Percentiles rank a stretch among this genome's conserved stretches.
phyloP scores from a whole-genome alignment of 495 filamentous ascomycete genomes.

The Talaromyces wortmannii region DNA sequence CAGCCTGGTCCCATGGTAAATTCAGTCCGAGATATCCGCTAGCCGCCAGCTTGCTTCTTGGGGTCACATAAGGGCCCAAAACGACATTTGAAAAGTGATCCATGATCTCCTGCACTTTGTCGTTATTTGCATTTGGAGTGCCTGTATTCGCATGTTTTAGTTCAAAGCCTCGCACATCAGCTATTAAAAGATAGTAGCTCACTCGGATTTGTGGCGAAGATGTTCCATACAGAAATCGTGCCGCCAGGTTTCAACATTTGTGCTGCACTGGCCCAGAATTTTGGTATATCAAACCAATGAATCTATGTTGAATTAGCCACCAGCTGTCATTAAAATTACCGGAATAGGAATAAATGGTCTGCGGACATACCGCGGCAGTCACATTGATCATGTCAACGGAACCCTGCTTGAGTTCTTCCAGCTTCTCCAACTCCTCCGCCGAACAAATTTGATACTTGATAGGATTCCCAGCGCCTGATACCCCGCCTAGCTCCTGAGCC shows the following conservation, averaged over 20 bases:
- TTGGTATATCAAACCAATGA: conserved; percentile 56
- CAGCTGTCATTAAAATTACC: background rate
- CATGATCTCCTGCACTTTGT: background rate
- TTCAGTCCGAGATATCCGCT: conserved; percentile 32
- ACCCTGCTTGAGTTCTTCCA: background rate
- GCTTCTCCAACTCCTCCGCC: conserved; percentile 35
- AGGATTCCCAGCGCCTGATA: conserved; percentile 11
- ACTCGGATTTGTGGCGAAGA: background rate
- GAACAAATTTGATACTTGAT: conserved; percentile 36
- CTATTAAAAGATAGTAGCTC: background rate
- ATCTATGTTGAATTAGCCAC: conserved; percentile 4
- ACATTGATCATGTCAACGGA: conserved; percentile 43
- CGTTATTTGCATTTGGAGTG: background rate
- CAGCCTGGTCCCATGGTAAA: conserved; percentile 42
- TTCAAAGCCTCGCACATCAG: background rate
- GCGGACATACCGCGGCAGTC: conserved; percentile 28
- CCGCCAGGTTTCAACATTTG: conserved; percentile 46
- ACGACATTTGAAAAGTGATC: background rate
- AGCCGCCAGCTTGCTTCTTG: conserved; percentile 27
- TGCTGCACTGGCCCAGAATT: conserved; percentile 45
- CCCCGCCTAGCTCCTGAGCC: conserved; percentile 28
- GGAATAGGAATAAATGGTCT: background rate
- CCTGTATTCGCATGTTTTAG: background rate
- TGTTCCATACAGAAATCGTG: conserved; percentile 48
- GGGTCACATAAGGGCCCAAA: conserved; percentile 24